Percentiles rank a stretch among this genome's conserved stretches.
Conservation (phyloP, 768 basidiomycete genomes). For the Suillus placidus region DNA sequence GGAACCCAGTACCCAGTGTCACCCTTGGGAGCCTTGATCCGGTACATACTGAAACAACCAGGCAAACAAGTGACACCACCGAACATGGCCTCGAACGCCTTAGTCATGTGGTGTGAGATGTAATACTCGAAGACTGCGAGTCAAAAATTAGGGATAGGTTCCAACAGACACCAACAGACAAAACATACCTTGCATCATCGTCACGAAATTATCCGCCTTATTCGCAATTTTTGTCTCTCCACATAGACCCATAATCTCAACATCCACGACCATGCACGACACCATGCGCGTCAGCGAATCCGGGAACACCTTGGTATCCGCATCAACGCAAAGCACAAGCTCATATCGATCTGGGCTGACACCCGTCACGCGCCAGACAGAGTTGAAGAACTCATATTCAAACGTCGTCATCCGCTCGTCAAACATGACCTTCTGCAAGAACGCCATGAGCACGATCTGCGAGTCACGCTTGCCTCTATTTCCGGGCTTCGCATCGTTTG, state of each 20-base stretch:
- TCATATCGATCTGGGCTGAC: constrained; percentile 96
- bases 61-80: constrained; percentile 99
- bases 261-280: constrained; percentile 94
- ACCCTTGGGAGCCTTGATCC: constrained; percentile 99
- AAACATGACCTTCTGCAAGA: constrained; percentile 99
- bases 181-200: constrained; percentile 96
- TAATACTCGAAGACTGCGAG: constrained; percentile 96
- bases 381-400: constrained; percentile 99
- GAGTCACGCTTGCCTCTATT: constrained; percentile 99
- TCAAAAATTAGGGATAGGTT: constrained; percentile 1
- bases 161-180: constrained; percentile 13
- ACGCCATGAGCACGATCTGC: constrained; percentile 96
- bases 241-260: constrained; percentile 98
- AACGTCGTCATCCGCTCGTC: constrained; percentile 99
- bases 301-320: constrained; percentile 98
- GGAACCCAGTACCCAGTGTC: constrained; percentile 97
- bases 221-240: constrained; percentile 99
- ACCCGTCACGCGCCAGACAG: constrained; percentile 93
- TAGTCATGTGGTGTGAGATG: constrained; percentile 98
- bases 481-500: constrained; percentile 89
- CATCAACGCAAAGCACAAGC: constrained; percentile 93
- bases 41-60: constrained; percentile 99
- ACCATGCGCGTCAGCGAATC: constrained; percentile 96
- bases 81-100: constrained; percentile 99
- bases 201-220: constrained; percentile 97